Percentiles rank a stretch among this genome's conserved stretches.
These are phyloP conservation scores for Glomus cerebriforme DNA, from an alignment of 192 early-diverging fungal genomes.

Conservation along the genomic window DNA sequence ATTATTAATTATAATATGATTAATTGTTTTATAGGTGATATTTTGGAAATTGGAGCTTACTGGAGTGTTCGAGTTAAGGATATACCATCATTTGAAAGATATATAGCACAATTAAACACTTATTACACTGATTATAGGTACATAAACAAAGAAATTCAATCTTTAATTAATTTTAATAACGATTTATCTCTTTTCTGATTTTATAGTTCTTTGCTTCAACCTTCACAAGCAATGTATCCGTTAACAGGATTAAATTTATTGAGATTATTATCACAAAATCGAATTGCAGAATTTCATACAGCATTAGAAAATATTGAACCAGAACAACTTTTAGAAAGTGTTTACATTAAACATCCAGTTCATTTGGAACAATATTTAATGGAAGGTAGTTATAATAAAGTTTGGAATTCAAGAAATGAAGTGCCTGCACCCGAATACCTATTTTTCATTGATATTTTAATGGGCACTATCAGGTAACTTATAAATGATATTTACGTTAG, in stretches of 20 bases:
- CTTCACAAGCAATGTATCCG: conserved; percentile 84
- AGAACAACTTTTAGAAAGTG: conserved; percentile 74
- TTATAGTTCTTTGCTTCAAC: conserved; percentile 53
- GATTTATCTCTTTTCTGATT: not conserved
- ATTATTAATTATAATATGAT: not conserved
- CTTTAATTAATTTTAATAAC: not conserved
- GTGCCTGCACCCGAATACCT: conserved; percentile 91
- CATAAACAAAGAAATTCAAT: not conserved
- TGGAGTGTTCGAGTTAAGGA: conserved; percentile 85
- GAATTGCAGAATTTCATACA: conserved; percentile 98
- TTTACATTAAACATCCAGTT: conserved; percentile 89
- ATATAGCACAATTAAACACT: conserved; percentile 87
- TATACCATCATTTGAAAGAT: conserved; percentile 93
- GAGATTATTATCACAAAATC: conserved; percentile 90
- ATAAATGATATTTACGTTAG: not conserved
- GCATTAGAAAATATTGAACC: conserved; percentile 89
- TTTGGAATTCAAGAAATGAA: conserved; percentile 88
- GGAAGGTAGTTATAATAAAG: conserved; percentile 97
- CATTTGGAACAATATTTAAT: conserved; percentile 95
- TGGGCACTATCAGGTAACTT: conserved; percentile 82
- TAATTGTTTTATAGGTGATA: conserved; percentile 61
- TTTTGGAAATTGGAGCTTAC: conserved; percentile 89
- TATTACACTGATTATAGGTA: conserved; percentile 86
- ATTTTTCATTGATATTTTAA: conserved; percentile 94
- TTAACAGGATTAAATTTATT: conserved; percentile 92